Conservation (phyloP, 441 rosid species). For the Eruca vesicaria region DNA sequence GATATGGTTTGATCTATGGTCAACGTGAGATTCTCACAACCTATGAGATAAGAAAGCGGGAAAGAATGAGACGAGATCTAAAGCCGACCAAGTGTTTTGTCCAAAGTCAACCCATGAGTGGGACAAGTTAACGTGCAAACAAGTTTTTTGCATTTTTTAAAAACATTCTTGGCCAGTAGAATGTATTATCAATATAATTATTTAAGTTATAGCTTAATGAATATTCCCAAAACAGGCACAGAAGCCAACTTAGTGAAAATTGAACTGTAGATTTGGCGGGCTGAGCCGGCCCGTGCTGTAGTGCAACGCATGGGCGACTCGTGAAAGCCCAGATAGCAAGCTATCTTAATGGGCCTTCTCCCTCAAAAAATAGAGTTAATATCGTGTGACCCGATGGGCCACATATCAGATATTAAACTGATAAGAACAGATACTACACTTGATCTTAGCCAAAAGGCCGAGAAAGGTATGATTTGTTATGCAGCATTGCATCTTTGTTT, state of each 20-base stretch:
- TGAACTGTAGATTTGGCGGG: background rate
- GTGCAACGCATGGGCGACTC: slow-evolving; percentile 22
- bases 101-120: background rate
- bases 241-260: background rate
- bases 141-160: background rate
- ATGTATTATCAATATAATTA: no score
- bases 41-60: background rate
- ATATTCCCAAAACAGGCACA: no score
- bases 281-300: background rate
- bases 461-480: slow-evolving; percentile 32
- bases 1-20: background rate
- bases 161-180: no score
- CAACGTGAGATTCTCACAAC: background rate
- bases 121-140: slow-evolving; percentile 4
- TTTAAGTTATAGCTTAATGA: no score
- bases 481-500: background rate
- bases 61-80: background rate
- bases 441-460: slow-evolving; percentile 99
- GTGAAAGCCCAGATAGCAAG: slow-evolving; percentile 18
- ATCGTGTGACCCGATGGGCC: slow-evolving; percentile 40
- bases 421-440: slow-evolving; percentile 92
- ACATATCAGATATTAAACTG: slow-evolving; percentile 79
- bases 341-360: background rate
- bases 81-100: background rate
- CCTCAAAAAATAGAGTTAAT: slow-evolving; percentile 37